Base-by-base conservation (phyloP, 2,329 filamentous ascomycete genomes). In the Neophaeococcomyces mojaviensis region DNA sequence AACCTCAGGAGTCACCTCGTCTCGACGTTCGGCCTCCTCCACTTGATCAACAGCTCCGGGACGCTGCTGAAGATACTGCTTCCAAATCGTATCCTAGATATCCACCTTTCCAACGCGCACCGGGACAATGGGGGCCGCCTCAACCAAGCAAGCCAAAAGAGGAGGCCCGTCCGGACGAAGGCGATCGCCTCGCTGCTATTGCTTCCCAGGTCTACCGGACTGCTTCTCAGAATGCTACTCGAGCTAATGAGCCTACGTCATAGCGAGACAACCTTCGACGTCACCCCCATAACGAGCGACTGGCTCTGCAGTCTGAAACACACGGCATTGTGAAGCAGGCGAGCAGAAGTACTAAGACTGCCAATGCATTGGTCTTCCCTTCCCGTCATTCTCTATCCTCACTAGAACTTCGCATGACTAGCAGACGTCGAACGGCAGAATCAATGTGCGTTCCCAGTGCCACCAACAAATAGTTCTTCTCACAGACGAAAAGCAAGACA, bases 131-230 rank as follows among this genome's bases (percentile, higher is more conserved):
- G 12, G n/a, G 42, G 13, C 47, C 18, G 24, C 5, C 12, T 16
- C 30, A 33, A 30, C n/a, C 37, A 15, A 19, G 24, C 35, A 59
- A 56, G 1, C 63, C 60, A 1, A 65, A 65, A 3, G 69, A 65
- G 1, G 70, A 69, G n/a, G 70, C 71, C 16, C 67, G 69, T 26
- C 69, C 69, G 12, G 62, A 61, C 37, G 62, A 66, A 46, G 62
- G 60, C 24, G 74, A 78, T 46, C 46, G 56, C 40, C 44, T 58
- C 30, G 50, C 56, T 36, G 53, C 51, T 18, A 44, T 56, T 19
- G 56, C 56, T n/a, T 37, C 48, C 22, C 52, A 52, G 30, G 52
- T 57, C 18, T 58, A 57, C 43, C 50, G 56, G 13, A 49, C 47
- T 20, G 55, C 55, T 8, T 55, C 51, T n/a, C 55, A 57, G 38